Evolutionary conservation across 257 asterid species (phyloP).

Genomic region (Anisodus acutangulus): DNA sequence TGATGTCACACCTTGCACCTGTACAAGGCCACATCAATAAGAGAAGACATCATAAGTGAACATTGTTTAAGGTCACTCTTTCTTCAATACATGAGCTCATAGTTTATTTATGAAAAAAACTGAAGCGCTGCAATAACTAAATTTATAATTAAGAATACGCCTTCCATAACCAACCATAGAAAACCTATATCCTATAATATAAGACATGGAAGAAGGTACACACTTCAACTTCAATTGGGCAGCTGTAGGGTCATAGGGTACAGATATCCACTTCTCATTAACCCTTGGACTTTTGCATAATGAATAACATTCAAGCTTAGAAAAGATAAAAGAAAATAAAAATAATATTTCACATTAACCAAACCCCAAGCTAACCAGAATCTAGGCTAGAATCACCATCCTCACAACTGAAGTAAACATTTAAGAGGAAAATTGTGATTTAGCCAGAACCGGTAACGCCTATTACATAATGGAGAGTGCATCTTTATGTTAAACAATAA

Average conservation of each 20-base stretch:
- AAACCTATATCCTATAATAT: constrained; percentile 1
- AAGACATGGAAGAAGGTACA: not conserved
- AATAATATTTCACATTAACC: not conserved
- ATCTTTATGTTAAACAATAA: not conserved
- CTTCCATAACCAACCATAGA: not conserved
- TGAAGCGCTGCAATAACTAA: constrained; percentile 13
- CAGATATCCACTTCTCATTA: not conserved
- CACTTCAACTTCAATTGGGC: not conserved
- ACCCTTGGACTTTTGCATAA: not conserved
- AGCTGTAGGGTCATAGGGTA: not conserved
- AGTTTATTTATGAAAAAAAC: not conserved
- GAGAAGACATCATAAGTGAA: not conserved
- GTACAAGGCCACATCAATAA: constrained; percentile 5
- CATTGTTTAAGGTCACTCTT: constrained; percentile 8
- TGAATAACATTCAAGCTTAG: not conserved
- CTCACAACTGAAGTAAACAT: constrained; percentile 7
- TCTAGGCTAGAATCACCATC: not conserved
- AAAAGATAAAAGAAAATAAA: not conserved
- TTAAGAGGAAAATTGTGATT: not conserved
- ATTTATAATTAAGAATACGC: not conserved
- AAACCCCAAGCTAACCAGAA: constrained; percentile 19
- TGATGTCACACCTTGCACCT: constrained; percentile 9
- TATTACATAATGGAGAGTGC: not conserved
- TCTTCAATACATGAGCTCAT: not conserved
- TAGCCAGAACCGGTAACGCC: not conserved